Evolutionary conservation across 1,139 yeast species (phyloP).

Genomic region (Spathaspora sp.): DNA sequence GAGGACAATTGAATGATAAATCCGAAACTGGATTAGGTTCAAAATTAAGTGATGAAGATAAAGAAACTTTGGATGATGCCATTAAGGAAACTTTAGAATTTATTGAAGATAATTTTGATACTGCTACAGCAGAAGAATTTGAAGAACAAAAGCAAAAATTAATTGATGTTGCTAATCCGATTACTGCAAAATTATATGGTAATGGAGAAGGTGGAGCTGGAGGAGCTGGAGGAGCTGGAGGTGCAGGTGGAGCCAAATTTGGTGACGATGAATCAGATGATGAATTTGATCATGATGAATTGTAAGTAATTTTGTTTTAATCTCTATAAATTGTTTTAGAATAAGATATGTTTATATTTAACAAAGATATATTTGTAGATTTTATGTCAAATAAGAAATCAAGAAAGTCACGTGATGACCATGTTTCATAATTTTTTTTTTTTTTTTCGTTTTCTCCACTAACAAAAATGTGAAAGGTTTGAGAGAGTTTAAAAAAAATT

Average conservation of each 20-base stretch:
- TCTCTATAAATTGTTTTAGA: background rate
- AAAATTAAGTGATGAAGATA: constrained; percentile 86
- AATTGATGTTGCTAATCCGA: constrained; percentile 84
- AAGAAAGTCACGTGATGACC: constrained; percentile 1
- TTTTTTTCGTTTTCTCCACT: background rate
- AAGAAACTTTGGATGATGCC: constrained; percentile 86
- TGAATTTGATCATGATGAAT: constrained; percentile 61
- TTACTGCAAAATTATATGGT: constrained; percentile 86
- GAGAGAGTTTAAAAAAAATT: constrained; percentile 1
- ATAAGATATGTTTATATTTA: background rate
- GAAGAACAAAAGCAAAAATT: constrained; percentile 91
- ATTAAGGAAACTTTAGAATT: constrained; percentile 85
- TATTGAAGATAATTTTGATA: constrained; percentile 83
- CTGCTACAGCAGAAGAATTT: constrained; percentile 89
- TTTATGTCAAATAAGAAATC: background rate
- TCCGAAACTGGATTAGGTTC: constrained; percentile 65
- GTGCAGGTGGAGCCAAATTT: constrained; percentile 31
- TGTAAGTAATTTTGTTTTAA: constrained; percentile 22
- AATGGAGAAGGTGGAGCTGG: constrained; percentile 50
- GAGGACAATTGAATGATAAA: constrained; percentile 62
- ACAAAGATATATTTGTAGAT: background rate
- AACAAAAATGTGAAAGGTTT: background rate
- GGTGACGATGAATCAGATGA: constrained; percentile 63
- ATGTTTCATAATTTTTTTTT: too few species aligned
- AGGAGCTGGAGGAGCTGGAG: constrained; percentile 33